phyloP scores from a whole-genome alignment of 2,329 filamentous ascomycete genomes.

The Pyrenochaeta sp. region DNA sequence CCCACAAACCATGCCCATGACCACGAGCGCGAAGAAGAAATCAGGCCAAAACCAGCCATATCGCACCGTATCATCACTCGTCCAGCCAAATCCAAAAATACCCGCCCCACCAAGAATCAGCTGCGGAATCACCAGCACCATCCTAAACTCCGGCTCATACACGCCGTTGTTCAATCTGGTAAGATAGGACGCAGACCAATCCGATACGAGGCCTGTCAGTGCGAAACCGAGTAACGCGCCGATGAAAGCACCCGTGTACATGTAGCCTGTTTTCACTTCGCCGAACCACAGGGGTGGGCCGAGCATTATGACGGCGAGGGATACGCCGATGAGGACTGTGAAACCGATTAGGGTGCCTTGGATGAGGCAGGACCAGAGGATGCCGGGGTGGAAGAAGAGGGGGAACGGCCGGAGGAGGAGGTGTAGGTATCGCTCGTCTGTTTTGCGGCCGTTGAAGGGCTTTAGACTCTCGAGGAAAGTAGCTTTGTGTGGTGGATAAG shows the following conservation, averaged over 20 bases:
- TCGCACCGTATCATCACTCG: conserved; percentile 65
- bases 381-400: conserved; percentile 36
- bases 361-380: conserved; percentile 67
- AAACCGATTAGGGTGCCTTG: conserved; percentile 93
- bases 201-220: conserved; percentile 76
- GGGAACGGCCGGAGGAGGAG: conserved; percentile 65
- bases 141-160: conserved; percentile 91
- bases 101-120: conserved; percentile 79
- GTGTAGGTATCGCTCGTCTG: conserved; percentile 75
- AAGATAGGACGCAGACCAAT: conserved; percentile 74
- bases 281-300: conserved; percentile 83
- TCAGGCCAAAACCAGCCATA: conserved; percentile 79
- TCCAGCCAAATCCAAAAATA: conserved; percentile 84
- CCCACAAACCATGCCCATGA: conserved; percentile 90
- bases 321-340: conserved; percentile 89
- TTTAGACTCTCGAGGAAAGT: conserved; percentile 69
- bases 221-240: conserved; percentile 81
- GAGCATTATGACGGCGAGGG: conserved; percentile 83
- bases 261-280: conserved; percentile 84
- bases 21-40: conserved; percentile 83
- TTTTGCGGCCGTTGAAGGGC: conserved; percentile 83
- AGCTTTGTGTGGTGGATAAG: conserved; percentile 55
- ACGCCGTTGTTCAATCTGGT: conserved; percentile 79
- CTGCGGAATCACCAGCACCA: conserved; percentile 84
- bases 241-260: conserved; percentile 80